Conservation (phyloP, 306 rosid genomes). For the Fagus sylvatica region DNA sequence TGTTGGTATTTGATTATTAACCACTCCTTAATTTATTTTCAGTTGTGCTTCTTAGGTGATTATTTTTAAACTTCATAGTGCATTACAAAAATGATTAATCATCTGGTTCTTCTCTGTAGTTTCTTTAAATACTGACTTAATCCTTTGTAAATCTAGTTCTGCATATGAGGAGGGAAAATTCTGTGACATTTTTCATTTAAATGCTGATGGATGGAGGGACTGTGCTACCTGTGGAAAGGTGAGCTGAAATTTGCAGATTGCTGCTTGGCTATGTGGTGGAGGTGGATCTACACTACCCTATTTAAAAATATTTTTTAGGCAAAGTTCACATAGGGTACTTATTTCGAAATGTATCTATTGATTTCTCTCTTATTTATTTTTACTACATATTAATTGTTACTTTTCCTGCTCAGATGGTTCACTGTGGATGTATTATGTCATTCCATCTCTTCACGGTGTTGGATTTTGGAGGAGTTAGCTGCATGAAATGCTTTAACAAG, state of each 20-base stretch:
- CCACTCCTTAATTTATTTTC: too few relatives aligned
- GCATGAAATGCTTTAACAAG: conserved; percentile 14
- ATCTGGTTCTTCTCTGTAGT: neutral
- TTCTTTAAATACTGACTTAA: conserved; percentile 2
- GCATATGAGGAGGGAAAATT: conserved; percentile 20
- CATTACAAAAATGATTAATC: neutral
- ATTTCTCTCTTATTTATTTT: neutral
- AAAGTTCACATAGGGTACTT: neutral
- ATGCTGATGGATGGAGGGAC: conserved; percentile 32
- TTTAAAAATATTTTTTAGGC: neutral
- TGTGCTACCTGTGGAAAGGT: conserved; percentile 39
- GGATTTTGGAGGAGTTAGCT: conserved; percentile 28
- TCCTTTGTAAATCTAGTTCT: conserved; percentile 19
- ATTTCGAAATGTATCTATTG: neutral
- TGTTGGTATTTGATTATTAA: too few relatives aligned
- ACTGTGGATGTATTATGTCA: conserved; percentile 38
- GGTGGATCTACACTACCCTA: too few relatives aligned
- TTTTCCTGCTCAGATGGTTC: conserved; percentile 28
- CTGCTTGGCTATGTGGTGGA: neutral
- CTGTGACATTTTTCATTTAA: conserved; percentile 30
- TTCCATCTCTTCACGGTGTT: neutral
- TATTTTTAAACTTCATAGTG: too few relatives aligned
- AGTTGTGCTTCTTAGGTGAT: too few relatives aligned
- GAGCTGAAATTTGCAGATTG: neutral
- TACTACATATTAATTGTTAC: neutral